Evolutionary conservation across 768 basidiomycete genomes (phyloP).

Genomic region (Macrolepiota albuminosa): DNA sequence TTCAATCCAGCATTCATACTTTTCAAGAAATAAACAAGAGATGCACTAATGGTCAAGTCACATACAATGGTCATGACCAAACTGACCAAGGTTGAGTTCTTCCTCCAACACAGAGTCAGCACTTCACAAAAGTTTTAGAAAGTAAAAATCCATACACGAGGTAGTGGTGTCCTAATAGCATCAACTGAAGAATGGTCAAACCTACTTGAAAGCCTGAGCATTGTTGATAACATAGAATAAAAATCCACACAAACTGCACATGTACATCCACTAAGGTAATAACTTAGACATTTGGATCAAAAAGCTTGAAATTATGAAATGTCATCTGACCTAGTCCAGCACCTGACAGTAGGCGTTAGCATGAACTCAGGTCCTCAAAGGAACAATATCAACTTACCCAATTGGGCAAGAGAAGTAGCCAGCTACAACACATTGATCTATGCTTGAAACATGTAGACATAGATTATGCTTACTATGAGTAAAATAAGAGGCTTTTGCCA

Average conservation of each 20-base stretch:
- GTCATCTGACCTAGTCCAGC: not conserved
- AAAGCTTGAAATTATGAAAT: not conserved
- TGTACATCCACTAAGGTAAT: not conserved
- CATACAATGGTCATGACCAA: not conserved
- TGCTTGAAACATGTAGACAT: not conserved
- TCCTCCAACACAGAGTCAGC: not conserved
- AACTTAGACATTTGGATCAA: not conserved
- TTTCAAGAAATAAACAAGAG: not conserved
- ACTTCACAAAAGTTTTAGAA: not conserved
- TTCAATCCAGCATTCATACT: not conserved
- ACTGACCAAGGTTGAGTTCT: not conserved
- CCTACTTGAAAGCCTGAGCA: not conserved
- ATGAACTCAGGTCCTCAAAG: too few relatives aligned
- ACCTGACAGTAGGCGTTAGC: not conserved
- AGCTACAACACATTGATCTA: not conserved
- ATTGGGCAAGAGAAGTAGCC: not conserved
- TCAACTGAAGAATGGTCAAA: not conserved
- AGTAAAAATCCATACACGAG: not conserved
- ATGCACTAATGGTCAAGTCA: not conserved
- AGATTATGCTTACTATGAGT: not conserved
- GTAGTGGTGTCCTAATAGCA: not conserved
- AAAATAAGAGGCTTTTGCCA: not conserved
- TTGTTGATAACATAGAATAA: not conserved
- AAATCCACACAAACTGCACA: not conserved
- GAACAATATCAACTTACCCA: not conserved